Conservation (phyloP, 495 filamentous ascomycete species). For the Lophium mytilinum region DNA sequence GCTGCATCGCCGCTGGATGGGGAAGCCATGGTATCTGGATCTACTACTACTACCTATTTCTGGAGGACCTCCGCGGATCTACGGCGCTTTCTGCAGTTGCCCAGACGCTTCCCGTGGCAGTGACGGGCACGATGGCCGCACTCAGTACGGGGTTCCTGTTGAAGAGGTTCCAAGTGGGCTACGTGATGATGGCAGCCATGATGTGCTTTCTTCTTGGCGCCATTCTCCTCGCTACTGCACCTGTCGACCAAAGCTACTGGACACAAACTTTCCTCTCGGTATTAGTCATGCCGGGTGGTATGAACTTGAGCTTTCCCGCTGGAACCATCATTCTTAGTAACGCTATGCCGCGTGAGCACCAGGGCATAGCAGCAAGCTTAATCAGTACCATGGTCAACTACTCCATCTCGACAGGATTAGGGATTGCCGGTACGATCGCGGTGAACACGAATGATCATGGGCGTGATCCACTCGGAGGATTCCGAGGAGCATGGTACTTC, state of each 20-base stretch:
- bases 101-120: slow-evolving; percentile 33
- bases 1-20: slow-evolving; percentile 43
- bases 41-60: slow-evolving; percentile 41
- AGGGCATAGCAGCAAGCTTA: slow-evolving; percentile 57
- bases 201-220: slow-evolving; percentile 37
- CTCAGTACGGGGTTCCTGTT: slow-evolving; percentile 40
- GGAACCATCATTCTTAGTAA: slow-evolving; percentile 52
- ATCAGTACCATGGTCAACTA: slow-evolving; percentile 62
- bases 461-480: not conserved
- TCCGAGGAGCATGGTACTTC: not conserved
- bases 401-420: slow-evolving; percentile 54
- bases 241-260: slow-evolving; percentile 50
- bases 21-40: slow-evolving; percentile 40
- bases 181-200: slow-evolving; percentile 46
- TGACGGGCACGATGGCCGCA: slow-evolving; percentile 38
- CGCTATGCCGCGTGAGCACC: slow-evolving; percentile 48
- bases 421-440: slow-evolving; percentile 58
- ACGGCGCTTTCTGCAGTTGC: slow-evolving; percentile 37
- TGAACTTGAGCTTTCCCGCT: slow-evolving; percentile 57
- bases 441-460: slow-evolving; percentile 37
- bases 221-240: slow-evolving; percentile 40
- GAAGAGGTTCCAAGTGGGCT: slow-evolving; percentile 29
- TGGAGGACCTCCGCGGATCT: slow-evolving; percentile 30
- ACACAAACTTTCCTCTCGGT: slow-evolving; percentile 48
- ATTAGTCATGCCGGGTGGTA: slow-evolving; percentile 51